phyloP scores from a whole-genome alignment of 495 filamentous ascomycete genomes.

The Pseudotulostoma volvatum region DNA sequence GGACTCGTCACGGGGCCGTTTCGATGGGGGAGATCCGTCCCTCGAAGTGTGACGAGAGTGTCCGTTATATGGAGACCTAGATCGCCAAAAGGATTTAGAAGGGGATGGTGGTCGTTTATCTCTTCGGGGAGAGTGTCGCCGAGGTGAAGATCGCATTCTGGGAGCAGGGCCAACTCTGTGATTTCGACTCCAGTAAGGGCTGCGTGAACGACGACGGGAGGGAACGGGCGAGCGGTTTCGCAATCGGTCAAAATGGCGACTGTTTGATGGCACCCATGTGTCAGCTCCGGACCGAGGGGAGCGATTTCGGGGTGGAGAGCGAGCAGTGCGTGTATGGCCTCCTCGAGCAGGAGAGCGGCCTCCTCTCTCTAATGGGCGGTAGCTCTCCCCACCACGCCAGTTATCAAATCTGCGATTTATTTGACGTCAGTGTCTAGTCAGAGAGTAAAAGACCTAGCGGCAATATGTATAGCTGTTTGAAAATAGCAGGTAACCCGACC shows the following conservation, averaged over 20 bases:
- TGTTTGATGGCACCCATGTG: slow-evolving; percentile 31
- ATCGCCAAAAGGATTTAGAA: slow-evolving; percentile 20
- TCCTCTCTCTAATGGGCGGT: slow-evolving; percentile 29
- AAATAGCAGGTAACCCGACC: no score
- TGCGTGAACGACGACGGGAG: slow-evolving; percentile 32
- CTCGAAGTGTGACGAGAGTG: slow-evolving; percentile 20
- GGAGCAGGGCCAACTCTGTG: slow-evolving; percentile 16
- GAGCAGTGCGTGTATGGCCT: slow-evolving; percentile 23
- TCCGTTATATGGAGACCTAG: slow-evolving; percentile 28
- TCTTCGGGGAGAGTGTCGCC: slow-evolving; percentile 32
- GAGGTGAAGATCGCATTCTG: slow-evolving; percentile 25
- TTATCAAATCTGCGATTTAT: slow-evolving; percentile 32
- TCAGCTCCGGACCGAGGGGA: slow-evolving; percentile 26
- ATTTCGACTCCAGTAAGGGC: slow-evolving; percentile 27
- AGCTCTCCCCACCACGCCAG: slow-evolving; percentile 37
- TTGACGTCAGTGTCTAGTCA: no score
- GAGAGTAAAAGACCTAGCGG: no score
- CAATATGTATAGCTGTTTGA: no score
- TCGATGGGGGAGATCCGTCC: slow-evolving; percentile 19
- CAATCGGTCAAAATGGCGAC: slow-evolving; percentile 19
- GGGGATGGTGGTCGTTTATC: slow-evolving; percentile 31
- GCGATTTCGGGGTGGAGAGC: slow-evolving; percentile 25
- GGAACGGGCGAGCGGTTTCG: slow-evolving; percentile 29
- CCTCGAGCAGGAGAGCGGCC: slow-evolving; percentile 23
- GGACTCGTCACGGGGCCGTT: slow-evolving; percentile 18